A percentile compares a stretch with the other conserved stretches of the same genome.
These are phyloP conservation scores for Annulohypoxylon truncatum DNA, from an alignment of 2,329 filamentous ascomycete species.

Conservation along the genomic window DNA sequence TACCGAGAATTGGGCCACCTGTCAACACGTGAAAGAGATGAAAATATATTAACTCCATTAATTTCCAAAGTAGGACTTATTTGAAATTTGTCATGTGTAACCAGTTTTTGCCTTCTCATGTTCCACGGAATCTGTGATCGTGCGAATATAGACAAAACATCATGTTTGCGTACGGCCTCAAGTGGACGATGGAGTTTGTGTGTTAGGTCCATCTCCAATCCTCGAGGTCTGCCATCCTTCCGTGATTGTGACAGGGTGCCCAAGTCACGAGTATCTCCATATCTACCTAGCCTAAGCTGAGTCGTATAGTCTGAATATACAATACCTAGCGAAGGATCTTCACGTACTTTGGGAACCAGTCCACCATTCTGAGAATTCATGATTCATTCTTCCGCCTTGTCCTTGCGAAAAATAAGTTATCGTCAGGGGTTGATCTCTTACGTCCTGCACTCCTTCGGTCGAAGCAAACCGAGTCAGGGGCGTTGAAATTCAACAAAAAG, in stretches of 20 bases:
- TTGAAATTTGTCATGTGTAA: background rate
- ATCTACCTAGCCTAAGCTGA: background rate
- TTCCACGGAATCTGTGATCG: background rate
- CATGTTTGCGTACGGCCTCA: background rate
- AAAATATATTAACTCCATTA: conserved; percentile 3
- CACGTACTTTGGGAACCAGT: background rate
- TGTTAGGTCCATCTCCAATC: background rate
- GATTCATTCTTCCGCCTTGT: background rate
- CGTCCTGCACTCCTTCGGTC: background rate
- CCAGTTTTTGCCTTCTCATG: background rate
- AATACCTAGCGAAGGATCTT: background rate
- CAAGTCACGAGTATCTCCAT: background rate
- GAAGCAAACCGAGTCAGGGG: background rate
- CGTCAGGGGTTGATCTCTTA: background rate
- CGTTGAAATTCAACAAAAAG: background rate
- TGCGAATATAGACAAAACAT: conserved; percentile 1
- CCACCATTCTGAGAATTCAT: background rate
- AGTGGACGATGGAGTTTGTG: background rate
- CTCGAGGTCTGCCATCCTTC: background rate
- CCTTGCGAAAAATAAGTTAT: background rate
- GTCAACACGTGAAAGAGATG: background rate
- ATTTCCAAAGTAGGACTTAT: background rate
- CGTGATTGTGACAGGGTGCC: background rate
- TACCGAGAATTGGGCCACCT: background rate
- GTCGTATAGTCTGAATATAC: background rate